These are phyloP conservation scores for Marsdenia floribunda DNA, from an alignment of 257 asterid genomes.

Conservation along the genomic window DNA sequence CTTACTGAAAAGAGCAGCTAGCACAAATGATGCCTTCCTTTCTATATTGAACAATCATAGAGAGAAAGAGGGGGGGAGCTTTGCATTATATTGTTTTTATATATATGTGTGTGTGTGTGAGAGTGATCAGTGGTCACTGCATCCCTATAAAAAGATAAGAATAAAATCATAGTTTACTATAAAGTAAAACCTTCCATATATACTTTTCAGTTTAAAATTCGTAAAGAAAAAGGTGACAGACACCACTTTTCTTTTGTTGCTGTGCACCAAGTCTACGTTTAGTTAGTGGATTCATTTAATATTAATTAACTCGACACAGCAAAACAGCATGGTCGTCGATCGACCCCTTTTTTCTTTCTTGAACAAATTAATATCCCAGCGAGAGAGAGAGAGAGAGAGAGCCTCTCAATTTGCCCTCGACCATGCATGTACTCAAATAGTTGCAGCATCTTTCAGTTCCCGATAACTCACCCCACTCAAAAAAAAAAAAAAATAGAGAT, in stretches of 20 bases:
- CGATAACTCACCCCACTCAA: background rate
- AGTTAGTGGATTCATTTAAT: constrained; percentile 47
- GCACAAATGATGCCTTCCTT: constrained; percentile 17
- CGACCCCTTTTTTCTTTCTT: background rate
- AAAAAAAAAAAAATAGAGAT: background rate
- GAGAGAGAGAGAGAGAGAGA: no score
- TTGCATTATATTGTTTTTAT: constrained; percentile 1
- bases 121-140: background rate
- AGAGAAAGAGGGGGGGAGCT: background rate
- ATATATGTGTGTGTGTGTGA: no score
- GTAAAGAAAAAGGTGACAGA: constrained; percentile 44
- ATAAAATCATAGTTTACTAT: constrained; percentile 24
- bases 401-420: background rate
- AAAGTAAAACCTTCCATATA: constrained; percentile 27
- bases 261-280: constrained; percentile 65
- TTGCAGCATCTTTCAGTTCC: background rate
- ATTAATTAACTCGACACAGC: constrained; percentile 3
- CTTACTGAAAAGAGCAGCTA: constrained; percentile 18
- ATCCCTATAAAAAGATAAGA: constrained; percentile 10
- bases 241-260: constrained; percentile 68
- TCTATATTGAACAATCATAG: constrained; percentile 21
- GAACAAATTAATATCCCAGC: no score
- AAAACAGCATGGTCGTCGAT: constrained; percentile 1
- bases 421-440: background rate
- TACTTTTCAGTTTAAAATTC: constrained; percentile 34